These are phyloP conservation scores for Dorcoceras hygrometricum DNA, from an alignment of 257 asterid genomes.

Conservation along the genomic window DNA sequence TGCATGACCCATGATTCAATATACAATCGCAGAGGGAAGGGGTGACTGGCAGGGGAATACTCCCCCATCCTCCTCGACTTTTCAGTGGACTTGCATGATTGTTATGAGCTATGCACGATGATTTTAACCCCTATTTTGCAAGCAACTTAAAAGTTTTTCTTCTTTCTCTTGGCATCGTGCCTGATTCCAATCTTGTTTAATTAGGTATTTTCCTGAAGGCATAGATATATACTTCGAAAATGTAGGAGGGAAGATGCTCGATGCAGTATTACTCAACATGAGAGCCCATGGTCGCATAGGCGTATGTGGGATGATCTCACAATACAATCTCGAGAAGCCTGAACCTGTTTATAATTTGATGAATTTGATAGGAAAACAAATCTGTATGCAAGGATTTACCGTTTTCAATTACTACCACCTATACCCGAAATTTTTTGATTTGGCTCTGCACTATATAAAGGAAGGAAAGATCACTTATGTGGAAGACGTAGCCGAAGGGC, in stretches of 20 bases:
- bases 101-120: neutral
- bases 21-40: too few relatives aligned
- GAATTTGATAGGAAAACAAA: conserved; percentile 22
- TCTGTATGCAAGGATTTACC: conserved; percentile 39
- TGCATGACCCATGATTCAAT: neutral
- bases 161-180: neutral
- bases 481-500: conserved; percentile 45
- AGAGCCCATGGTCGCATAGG: conserved; percentile 38
- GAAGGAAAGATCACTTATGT: conserved; percentile 38
- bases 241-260: conserved; percentile 56
- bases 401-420: conserved; percentile 27
- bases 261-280: conserved; percentile 53
- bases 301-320: conserved; percentile 58
- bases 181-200: neutral
- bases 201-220: conserved; percentile 48
- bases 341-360: conserved; percentile 40
- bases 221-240: conserved; percentile 55
- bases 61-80: neutral
- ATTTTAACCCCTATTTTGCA: too few relatives aligned
- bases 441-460: conserved; percentile 31
- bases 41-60: too few relatives aligned
- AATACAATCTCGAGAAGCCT: conserved; percentile 38
- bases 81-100: neutral
- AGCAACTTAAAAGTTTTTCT: neutral
- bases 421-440: conserved; percentile 33